Conservation (phyloP, 2,329 filamentous ascomycete genomes). For the Didymella pinodella region DNA sequence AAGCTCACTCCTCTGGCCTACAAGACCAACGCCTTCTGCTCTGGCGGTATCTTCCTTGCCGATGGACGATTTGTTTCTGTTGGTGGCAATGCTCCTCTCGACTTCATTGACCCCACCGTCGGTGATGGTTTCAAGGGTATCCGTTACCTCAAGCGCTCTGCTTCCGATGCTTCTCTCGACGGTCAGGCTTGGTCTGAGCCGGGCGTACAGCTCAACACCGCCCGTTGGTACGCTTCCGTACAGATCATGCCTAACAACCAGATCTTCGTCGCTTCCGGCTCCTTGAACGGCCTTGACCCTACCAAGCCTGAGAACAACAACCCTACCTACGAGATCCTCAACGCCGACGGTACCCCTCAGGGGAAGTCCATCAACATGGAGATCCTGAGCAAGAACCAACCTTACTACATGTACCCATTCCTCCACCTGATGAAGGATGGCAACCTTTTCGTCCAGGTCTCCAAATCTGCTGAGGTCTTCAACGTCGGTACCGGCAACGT, state of each 20-base stretch:
- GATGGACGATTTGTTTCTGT: slow-evolving; percentile 64
- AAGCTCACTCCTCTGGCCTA: slow-evolving; percentile 58
- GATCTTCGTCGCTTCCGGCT: slow-evolving; percentile 68
- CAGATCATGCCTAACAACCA: slow-evolving; percentile 66
- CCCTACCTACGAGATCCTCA: slow-evolving; percentile 69
- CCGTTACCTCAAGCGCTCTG: slow-evolving; percentile 61
- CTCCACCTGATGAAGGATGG: slow-evolving; percentile 66
- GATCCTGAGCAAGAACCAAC: slow-evolving; percentile 65
- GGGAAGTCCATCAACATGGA: slow-evolving; percentile 61
- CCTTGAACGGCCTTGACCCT: slow-evolving; percentile 65
- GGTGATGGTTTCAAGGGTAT: slow-evolving; percentile 66
- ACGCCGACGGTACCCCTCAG: slow-evolving; percentile 56
- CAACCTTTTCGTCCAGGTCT: slow-evolving; percentile 63
- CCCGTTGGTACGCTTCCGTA: slow-evolving; percentile 68
- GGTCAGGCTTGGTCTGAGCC: slow-evolving; percentile 64
- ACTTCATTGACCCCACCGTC: slow-evolving; percentile 65
- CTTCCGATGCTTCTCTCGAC: slow-evolving; percentile 55
- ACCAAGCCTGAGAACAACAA: slow-evolving; percentile 66
- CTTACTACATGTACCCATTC: slow-evolving; percentile 72
- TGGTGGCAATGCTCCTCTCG: slow-evolving; percentile 65
- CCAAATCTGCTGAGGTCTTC: slow-evolving; percentile 65
- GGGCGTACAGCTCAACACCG: slow-evolving; percentile 62
- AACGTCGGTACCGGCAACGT: slow-evolving; percentile 58
- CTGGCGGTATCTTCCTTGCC: slow-evolving; percentile 65
- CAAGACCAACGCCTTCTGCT: slow-evolving; percentile 68